A percentile compares a stretch with the other conserved stretches of the same genome.
Conservation (phyloP, 2,329 filamentous ascomycete genomes). For the Sclerotinia sclerotiorum region DNA sequence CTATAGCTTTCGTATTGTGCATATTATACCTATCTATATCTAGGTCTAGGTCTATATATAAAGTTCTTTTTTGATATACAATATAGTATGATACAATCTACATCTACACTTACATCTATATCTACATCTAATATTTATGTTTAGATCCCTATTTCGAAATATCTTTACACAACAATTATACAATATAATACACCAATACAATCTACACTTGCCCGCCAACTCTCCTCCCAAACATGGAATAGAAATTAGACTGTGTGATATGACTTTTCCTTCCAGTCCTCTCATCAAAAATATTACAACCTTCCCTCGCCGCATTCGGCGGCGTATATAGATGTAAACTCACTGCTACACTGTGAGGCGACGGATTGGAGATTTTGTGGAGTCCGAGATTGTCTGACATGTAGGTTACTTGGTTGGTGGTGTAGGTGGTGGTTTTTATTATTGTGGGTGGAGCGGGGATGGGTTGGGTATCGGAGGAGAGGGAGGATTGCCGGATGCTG, state of each 20-base stretch:
- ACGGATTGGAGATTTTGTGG: constrained; percentile 77
- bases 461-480: constrained; percentile 60
- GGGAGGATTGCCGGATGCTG: no score
- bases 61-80: not conserved
- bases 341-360: constrained; percentile 70
- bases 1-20: not conserved
- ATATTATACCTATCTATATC: not conserved
- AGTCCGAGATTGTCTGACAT: constrained; percentile 90
- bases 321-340: constrained; percentile 88
- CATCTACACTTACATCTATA: not conserved
- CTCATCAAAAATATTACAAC: constrained; percentile 79
- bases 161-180: not conserved
- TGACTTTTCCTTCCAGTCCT: constrained; percentile 72
- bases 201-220: not conserved
- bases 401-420: constrained; percentile 76
- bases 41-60: not conserved
- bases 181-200: no score
- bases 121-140: not conserved
- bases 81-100: not conserved
- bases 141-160: not conserved
- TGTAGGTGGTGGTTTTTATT: constrained; percentile 66
- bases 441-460: constrained; percentile 55
- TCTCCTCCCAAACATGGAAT: constrained; percentile 57
- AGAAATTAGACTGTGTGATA: constrained; percentile 69
- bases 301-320: constrained; percentile 79